Base-by-base conservation (phyloP, 257 asterid species). In the Ajuga chamaepitys region DNA sequence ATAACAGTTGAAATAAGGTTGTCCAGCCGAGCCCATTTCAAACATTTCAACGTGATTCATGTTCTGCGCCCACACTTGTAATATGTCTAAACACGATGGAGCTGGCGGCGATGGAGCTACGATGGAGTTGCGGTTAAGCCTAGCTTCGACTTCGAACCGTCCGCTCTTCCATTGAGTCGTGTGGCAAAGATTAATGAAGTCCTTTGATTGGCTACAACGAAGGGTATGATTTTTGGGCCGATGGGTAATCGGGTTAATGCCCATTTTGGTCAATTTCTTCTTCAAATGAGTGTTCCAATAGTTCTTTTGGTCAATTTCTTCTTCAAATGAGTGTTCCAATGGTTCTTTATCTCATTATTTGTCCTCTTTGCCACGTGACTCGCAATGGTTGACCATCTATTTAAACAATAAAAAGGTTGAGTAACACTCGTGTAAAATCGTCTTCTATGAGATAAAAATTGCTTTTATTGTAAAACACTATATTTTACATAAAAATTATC, bases 91-190 rank as follows among this genome's bases (percentile, higher is more conserved):
- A 58, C 81, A 78, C 18, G 76, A 75, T 7, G 53, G 61, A 2
- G 16, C 57, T 1, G 59, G 47, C n/a, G n/a, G n/a, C n/a, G n/a
- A n/a, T 0, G 63, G 74, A 45, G 68, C 32, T 9, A 21, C 11
- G 63, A 57, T 71, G 21, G 80, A 32, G 13, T 64, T 65, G 7
- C 50, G 81, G 18, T 46, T 65, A 5, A 71, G 44, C 22, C 75
- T 59, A 9, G 77, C 77, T 35, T 75, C 82, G 17, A 76, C 86
- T 22, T 80, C 71, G n/a, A 77, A 78, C 6, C 84, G 71, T 2
- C 77, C 76, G 13, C 69, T 79, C 50, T 79, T 81, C 84, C 84
- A 75, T 35, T 79, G 79, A 30, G 78, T 77, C 83, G 69, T 51
- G 73, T 80, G 81, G 68, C 70, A 22, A 12, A 71, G 40, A n/a